These are phyloP conservation scores for Pezicula rhizophila DNA, from an alignment of 2,329 filamentous ascomycete species.

Conservation along the genomic window DNA sequence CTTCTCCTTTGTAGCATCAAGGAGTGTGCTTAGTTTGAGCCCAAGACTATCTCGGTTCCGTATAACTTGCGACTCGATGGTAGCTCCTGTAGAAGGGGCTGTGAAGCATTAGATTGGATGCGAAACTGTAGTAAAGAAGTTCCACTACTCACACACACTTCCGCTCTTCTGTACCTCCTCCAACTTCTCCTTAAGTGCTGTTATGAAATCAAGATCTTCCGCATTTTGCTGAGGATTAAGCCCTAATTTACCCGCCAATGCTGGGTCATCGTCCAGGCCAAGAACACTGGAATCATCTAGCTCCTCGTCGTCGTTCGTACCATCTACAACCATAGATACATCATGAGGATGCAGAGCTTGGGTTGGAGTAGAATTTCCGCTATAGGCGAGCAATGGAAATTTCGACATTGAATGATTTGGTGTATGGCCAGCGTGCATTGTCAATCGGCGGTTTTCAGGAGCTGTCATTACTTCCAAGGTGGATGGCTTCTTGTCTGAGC, in stretches of 20 bases:
- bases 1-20: not conserved
- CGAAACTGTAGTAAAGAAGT: no score
- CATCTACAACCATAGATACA: not conserved
- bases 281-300: conserved; percentile 7
- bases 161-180: conserved; percentile 16
- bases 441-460: conserved; percentile 43
- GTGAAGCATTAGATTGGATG: no score
- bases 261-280: conserved; percentile 14
- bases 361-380: conserved; percentile 22
- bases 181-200: conserved; percentile 18
- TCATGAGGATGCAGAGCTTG: conserved; percentile 11
- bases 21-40: not conserved
- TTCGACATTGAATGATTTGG: conserved; percentile 51
- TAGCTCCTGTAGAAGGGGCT: not conserved
- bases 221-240: conserved; percentile 14
- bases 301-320: not conserved
- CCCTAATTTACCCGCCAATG: conserved; percentile 19
- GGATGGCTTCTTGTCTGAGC: conserved; percentile 2
- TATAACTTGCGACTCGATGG: not conserved
- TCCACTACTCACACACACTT: conserved; percentile 1
- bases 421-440: conserved; percentile 58
- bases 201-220: conserved; percentile 19
- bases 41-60: not conserved
- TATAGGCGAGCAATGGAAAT: conserved; percentile 36
- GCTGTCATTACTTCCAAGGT: conserved; percentile 16